Base-by-base conservation (phyloP, 768 basidiomycete species). In the Tricholoma matsutake region DNA sequence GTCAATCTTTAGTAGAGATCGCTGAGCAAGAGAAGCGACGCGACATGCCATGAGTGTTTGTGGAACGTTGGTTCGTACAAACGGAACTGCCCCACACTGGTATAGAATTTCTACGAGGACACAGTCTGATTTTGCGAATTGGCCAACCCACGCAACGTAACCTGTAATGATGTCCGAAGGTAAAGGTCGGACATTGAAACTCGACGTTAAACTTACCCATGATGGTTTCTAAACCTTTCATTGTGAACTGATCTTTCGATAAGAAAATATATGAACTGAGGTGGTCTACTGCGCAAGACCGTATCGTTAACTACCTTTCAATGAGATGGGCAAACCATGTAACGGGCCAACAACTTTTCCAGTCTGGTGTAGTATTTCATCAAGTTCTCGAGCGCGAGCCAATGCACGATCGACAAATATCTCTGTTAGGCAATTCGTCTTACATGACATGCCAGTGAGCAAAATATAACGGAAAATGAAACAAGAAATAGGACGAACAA, bases 191-290 rank as follows among this genome's bases (percentile, higher is more conserved):
- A n/a, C 13, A 13, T 53, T 54, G 28, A 20, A 13, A 16, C 9
- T 25, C n/a, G 29, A 20, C 20, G 32, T 14, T 11, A 16, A 22
- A 14, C 52, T 56, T 31, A 72, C 70, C 71, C 69, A 67, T 74
- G 39, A 57, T 68, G 6, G 85, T 86, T 65, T 88, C 86, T 31
- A 85, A 67, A 4, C 85, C 86, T 68, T 85, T 80, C 73, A 89
- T 83, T 9, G 76, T 75, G 64, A 87, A 82, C 61, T 85, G 83
- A 63, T 85, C 83, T 73, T 76, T 52, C 14, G 7, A 18, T 25
- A 25, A 76, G 25, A 76, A 41, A 39, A 35, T 56, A 32, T 52
- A 18, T 65, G 61, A 31, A 68, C 56, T 13, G 22, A 62, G 22
- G 22, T 25, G 22, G 22, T 25, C 62, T 28, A 10, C 6, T 9